Percentiles rank a stretch among this genome's conserved stretches.
Conservation (phyloP, 306 rosid species). For the Medicago arabica region DNA sequence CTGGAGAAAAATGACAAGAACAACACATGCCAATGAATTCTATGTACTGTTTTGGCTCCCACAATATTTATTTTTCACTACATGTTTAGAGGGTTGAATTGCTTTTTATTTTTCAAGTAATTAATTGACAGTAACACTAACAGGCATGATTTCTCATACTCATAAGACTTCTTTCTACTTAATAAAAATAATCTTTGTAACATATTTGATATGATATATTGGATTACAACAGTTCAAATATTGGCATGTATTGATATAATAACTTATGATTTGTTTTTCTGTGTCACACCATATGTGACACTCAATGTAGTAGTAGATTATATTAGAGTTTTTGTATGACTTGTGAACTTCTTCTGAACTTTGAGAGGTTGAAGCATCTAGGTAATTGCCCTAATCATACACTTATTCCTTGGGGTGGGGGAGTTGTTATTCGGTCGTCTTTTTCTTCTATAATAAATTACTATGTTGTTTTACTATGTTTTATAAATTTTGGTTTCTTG, state of each 20-base stretch:
- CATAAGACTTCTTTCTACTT: neutral
- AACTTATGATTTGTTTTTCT: neutral
- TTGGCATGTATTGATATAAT: neutral
- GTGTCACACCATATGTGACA: neutral
- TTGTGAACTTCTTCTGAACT: constrained; percentile 18
- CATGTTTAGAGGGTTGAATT: constrained; percentile 9
- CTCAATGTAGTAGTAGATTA: neutral
- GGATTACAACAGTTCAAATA: constrained; percentile 8
- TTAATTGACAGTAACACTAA: neutral
- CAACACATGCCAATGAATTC: neutral
- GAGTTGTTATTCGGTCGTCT: constrained; percentile 24
- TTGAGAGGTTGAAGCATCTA: constrained; percentile 39
- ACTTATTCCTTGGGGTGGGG: constrained; percentile 19
- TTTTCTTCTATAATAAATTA: neutral
- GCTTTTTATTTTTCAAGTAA: neutral
- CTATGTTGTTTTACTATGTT: constrained; percentile 2
- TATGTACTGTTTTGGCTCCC: neutral
- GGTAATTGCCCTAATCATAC: neutral
- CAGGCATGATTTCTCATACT: constrained; percentile 14
- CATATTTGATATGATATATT: neutral
- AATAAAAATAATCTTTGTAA: neutral
- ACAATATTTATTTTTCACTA: neutral
- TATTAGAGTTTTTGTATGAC: constrained; percentile 20
- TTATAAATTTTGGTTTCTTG: constrained; percentile 8
- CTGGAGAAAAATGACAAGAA: neutral